A percentile compares a stretch with the other conserved stretches of the same genome.
Conservation (phyloP, 768 basidiomycete species). For the Kwoniella sp. region DNA sequence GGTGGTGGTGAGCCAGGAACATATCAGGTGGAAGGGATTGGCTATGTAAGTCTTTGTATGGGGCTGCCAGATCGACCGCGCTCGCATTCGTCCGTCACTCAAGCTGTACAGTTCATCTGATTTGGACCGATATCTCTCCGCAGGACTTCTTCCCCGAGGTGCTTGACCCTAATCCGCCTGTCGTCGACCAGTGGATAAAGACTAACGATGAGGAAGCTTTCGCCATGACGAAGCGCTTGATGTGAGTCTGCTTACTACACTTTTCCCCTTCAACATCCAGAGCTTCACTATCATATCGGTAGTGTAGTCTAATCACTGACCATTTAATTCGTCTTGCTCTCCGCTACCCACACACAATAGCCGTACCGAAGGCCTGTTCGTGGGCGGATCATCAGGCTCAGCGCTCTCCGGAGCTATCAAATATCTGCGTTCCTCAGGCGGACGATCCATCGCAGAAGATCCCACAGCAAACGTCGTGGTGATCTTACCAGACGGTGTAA, state of each 20-base stretch:
- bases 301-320: no score
- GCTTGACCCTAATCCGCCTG: constrained; percentile 64
- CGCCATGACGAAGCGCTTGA: constrained; percentile 69
- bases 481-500: constrained; percentile 83
- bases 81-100: not conserved
- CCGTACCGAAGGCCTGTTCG: constrained; percentile 80
- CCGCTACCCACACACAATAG: constrained; percentile 21
- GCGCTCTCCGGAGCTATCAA: constrained; percentile 73
- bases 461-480: constrained; percentile 84
- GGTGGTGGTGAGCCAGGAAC: constrained; percentile 61
- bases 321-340: no score
- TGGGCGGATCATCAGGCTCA: constrained; percentile 92
- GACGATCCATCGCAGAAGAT: constrained; percentile 63
- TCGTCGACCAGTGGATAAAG: constrained; percentile 74
- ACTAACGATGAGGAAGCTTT: constrained; percentile 79
- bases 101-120: not conserved
- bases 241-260: constrained; percentile 53
- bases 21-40: constrained; percentile 94
- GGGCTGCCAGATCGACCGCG: not conserved
- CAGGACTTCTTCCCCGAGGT: constrained; percentile 86
- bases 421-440: constrained; percentile 75
- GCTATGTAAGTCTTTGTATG: constrained; percentile 56
- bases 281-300: no score
- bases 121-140: not conserved
- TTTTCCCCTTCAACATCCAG: no score